Conservation (phyloP, 169 alveolate genomes). For the Amoebophrya sp. region DNA sequence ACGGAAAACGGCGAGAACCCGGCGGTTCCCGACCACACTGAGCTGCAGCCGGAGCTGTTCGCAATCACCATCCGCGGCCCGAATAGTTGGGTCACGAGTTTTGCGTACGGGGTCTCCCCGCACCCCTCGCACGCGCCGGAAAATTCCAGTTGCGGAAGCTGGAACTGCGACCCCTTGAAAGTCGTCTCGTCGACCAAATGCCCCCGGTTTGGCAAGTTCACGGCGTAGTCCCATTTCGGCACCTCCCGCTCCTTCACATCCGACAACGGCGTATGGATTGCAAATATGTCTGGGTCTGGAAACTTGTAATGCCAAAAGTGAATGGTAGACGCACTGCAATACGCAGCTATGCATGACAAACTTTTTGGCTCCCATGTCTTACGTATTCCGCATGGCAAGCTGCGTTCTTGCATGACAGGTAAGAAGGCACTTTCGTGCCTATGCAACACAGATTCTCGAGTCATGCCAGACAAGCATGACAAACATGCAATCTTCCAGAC, state of each 20-base stretch:
- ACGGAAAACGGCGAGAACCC: conserved; percentile 49
- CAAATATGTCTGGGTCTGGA: too few species aligned
- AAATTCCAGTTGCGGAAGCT: conserved; percentile 56
- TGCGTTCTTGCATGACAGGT: too few species aligned
- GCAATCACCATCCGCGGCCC: conserved; percentile 57
- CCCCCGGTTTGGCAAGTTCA: conserved; percentile 51
- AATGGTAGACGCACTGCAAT: too few species aligned
- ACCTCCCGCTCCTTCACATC: conserved; percentile 44
- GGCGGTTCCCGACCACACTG: conserved; percentile 54
- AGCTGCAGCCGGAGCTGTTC: conserved; percentile 56
- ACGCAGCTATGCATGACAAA: too few species aligned
- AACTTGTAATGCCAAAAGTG: too few species aligned
- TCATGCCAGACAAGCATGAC: too few species aligned
- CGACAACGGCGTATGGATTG: not conserved
- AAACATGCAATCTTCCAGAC: too few species aligned
- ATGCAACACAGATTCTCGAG: too few species aligned
- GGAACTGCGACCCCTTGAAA: conserved; percentile 59
- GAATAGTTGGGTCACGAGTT: conserved; percentile 43
- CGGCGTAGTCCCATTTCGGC: conserved; percentile 54
- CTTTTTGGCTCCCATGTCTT: too few species aligned
- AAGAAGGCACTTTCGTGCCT: too few species aligned
- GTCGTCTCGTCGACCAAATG: conserved; percentile 54
- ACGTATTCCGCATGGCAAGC: too few species aligned
- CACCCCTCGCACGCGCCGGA: conserved; percentile 61
- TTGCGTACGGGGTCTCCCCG: conserved; percentile 59